Evolutionary conservation across 306 rosid genomes (phyloP), one percentile per base, ranked within the genome.

Genomic region (Betula pendula): DNA sequence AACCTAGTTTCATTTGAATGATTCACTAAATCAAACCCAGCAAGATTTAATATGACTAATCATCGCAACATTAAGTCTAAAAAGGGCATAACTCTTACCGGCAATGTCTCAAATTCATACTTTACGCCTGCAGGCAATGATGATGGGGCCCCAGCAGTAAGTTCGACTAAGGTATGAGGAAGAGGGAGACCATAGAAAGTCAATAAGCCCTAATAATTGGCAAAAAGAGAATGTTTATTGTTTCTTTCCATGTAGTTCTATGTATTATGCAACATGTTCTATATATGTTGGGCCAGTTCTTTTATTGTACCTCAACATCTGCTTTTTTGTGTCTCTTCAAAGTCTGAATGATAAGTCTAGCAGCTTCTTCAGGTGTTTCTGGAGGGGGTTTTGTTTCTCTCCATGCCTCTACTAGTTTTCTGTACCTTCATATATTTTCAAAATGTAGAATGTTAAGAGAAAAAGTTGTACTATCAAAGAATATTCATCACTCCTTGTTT

Each of bases 341-440:
- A 13, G 97, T 92, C 74, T 72, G 82, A 80, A 88, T 83, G 48
- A 95, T 81, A 78, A 92, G 91, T 65, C 91, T 85, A 59, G 97
- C 65, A 51, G 92, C 89, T 81, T 92, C 99, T 72, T 95, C 96
- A 22, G 97, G 84, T 17, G 94, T 90, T 74, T 20, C 83, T 16
- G 99, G 99, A 75, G 97, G 90, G 4, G 93, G 94, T 76, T 84
- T 87, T 50, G 88, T 77, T 74, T 87, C 88, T 71, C 75, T 87
- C 99, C 99, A 92, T 55, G 91, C 91, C 77, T 85, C 91, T 11
- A 70, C 72, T 81, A 95, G 79, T 88, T 92, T 95, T 95, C 91
- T 82, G 76, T 90, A 90, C 99, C 99, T 95, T 87, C 81, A 86
- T 19, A 38, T 68, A 42, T 68, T 13, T 8, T 27, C 70, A 4